Percentiles rank a stretch among this genome's conserved stretches.
Conservation (phyloP, 140 eudicot species). For the Erigeron philadelphicus region DNA sequence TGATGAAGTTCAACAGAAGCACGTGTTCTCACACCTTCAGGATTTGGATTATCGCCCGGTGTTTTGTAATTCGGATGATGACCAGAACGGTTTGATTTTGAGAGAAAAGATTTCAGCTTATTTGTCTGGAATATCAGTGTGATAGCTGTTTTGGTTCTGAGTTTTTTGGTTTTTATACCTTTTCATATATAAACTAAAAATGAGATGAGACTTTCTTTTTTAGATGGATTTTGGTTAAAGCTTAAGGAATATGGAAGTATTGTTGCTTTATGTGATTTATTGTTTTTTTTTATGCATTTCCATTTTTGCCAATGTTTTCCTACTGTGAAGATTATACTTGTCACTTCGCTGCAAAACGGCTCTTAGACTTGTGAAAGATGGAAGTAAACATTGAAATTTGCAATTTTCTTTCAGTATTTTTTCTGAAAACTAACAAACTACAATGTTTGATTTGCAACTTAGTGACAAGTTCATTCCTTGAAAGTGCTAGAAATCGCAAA, state of each 20-base stretch:
- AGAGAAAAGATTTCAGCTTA: conserved; percentile 50
- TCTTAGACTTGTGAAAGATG: neutral
- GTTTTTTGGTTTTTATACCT: neutral
- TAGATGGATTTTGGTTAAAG: neutral
- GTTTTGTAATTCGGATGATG: conserved; percentile 29
- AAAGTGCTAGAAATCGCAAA: neutral
- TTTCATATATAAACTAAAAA: conserved; percentile 17
- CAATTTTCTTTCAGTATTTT: neutral
- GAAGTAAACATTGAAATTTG: neutral
- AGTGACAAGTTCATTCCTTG: neutral
- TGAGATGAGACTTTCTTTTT: conserved; percentile 20
- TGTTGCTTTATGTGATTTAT: neutral
- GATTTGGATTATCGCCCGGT: conserved; percentile 39
- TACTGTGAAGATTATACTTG: neutral
- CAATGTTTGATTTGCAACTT: neutral
- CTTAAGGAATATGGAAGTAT: neutral
- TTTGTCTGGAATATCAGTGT: conserved; percentile 32
- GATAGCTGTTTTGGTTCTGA: conserved; percentile 16
- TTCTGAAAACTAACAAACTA: neutral
- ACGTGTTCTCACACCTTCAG: conserved; percentile 25
- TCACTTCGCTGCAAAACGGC: neutral
- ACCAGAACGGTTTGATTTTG: conserved; percentile 31
- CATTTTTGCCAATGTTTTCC: neutral
- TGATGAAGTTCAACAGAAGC: conserved; percentile 50
- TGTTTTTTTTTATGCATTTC: neutral